Evolutionary conservation across 1,139 yeast species (phyloP), one percentile per base, ranked within the genome.

Genomic region (Geotrichum klebahnii): DNA sequence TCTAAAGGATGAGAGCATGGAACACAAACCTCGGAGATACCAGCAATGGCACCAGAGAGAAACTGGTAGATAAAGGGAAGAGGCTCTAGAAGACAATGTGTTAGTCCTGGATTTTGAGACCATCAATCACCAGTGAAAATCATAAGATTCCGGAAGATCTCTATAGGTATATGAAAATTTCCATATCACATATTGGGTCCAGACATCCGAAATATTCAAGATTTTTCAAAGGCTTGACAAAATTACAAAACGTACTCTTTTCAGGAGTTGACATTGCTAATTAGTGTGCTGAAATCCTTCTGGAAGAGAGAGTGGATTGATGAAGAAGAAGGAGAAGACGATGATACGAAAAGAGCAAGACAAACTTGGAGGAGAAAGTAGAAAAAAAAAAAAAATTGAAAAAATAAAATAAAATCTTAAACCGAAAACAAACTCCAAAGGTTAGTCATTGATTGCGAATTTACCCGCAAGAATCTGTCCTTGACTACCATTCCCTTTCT

Each of bases 31-130:
- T 92, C 99, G 24, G 97, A 88, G 56, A 92, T 89, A 58, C 99
- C 98, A 57, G 99, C 99, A 64, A 90, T 78, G 61, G 98, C 98
- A 53, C 98, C 99, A 20, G 97, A 79, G 43, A 81, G 74, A 67
- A 92, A 92, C 70, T 92, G 97, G 76, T 89, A 90, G 45, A 81
- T 67, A 67, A 92, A 92, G 47, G 97, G 97, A 61, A 90, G 71
- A 14, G 84, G 54, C 37, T 51, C 54, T 51, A 45, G n/a, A 3
- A 29, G n/a, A 28, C 6, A 31, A 31, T 31, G n/a, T n/a, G n/a
- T n/a, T n/a, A n/a, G n/a, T n/a, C n/a, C n/a, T n/a, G n/a, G n/a
- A n/a, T n/a, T n/a, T n/a, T n/a, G n/a, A n/a, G n/a, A n/a, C n/a
- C n/a, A n/a, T n/a, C n/a, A n/a, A n/a, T n/a, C n/a, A n/a, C n/a